phyloP scores from a whole-genome alignment of 306 rosid genomes.

The Vicia faba region DNA sequence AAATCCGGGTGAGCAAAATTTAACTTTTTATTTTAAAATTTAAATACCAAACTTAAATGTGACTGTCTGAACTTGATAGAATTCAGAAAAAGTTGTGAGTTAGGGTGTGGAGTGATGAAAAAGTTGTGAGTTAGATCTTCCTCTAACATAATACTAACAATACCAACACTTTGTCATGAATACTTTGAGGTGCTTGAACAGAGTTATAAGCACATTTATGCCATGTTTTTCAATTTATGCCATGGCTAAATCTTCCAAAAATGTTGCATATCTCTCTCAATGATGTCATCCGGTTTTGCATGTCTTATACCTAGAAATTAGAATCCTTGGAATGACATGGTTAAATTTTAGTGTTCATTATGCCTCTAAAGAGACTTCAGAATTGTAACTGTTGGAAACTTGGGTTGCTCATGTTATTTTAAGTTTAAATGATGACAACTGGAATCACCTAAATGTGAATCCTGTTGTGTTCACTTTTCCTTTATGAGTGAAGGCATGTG shows the following conservation, averaged over 20 bases:
- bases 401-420: conserved; percentile 9
- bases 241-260: background rate
- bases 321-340: background rate
- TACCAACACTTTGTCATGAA: background rate
- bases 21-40: too few relatives aligned
- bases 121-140: background rate
- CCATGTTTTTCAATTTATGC: background rate
- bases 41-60: too few relatives aligned
- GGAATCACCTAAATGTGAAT: conserved; percentile 12
- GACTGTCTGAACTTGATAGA: too few relatives aligned
- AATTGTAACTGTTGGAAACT: background rate
- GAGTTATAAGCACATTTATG: conserved; percentile 22
- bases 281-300: background rate
- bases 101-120: background rate
- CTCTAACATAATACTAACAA: background rate
- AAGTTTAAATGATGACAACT: background rate
- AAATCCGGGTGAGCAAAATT: too few relatives aligned
- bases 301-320: background rate
- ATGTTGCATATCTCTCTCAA: background rate
- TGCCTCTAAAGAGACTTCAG: background rate
- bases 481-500: conserved; percentile 2
- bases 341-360: background rate
- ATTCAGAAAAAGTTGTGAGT: too few relatives aligned
- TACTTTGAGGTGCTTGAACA: conserved; percentile 32
- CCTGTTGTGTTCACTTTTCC: background rate